Evolutionary conservation across 208 protist genomes (phyloP), one percentile per base, ranked within the genome.

Genomic region (Acanthamoeba lenticulata): DNA sequence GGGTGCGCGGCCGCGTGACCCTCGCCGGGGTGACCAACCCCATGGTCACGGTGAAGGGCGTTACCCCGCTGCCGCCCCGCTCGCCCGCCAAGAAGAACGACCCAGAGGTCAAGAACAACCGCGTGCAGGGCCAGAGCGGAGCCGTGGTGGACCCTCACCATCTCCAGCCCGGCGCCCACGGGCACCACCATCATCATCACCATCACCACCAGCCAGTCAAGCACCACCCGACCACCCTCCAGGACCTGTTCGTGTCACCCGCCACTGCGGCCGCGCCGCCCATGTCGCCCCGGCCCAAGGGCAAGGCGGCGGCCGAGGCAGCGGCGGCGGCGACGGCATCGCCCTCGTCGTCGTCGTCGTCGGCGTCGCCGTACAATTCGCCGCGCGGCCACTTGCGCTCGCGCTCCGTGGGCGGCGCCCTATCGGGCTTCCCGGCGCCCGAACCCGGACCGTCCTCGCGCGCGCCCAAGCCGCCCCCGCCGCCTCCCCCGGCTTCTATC

Each of bases 211-310:
- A 44, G 2, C 17, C 72, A 1, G 72, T 83, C 7, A 83, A 83
- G 36, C 72, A 83, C 38, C 72, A 83, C 72, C 72, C 72, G 72
- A 83, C 72, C 13, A 49, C 72, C 11, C 72, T 83, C 24, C 72
- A 83, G 42, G 72, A 83, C 24, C 72, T 83, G 4, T 83, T 83
- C 42, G 72, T 83, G 72, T 11, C 72, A 7, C 4, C 72, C 9
- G 34, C 72, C 13, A 19, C 72, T 5, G 15, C 62, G 1, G 21
- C 21, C 57, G 62, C 62, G n/a, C 49, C 49, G 13, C 62, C 62
- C 62, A 38, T 72, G 62, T 72, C 62, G 29, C 52, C 52, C 4
- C 11, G 6, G 62, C 32, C 62, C 6, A 19, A 24, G 2, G 29
- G n/a, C n/a, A 72, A 72, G 62, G 52, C 11, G 11, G 52, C 4